Conservation (phyloP, 352 stramenopile genomes). For the Phytopythium montanum region DNA sequence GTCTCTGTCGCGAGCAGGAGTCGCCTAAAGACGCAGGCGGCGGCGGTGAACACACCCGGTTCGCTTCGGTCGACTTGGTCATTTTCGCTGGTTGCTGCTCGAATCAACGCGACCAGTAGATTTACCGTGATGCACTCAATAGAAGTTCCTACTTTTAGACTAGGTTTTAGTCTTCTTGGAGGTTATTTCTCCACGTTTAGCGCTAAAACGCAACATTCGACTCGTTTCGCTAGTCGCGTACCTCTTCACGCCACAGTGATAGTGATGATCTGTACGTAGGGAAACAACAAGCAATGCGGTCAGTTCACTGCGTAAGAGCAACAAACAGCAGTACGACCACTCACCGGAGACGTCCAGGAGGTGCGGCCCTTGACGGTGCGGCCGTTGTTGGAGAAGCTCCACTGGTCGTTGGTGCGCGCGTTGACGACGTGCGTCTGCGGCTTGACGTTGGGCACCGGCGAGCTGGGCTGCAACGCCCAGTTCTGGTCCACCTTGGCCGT, state of each 20-base stretch:
- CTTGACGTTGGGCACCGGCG: slow-evolving; percentile 37
- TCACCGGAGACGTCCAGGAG: slow-evolving; percentile 47
- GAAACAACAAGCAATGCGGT: too few species aligned
- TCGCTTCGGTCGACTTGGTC: slow-evolving; percentile 60
- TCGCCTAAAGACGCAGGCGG: neutral
- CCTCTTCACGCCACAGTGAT: slow-evolving; percentile 2
- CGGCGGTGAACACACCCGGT: slow-evolving; percentile 32
- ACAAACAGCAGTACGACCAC: neutral
- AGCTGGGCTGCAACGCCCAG: slow-evolving; percentile 41
- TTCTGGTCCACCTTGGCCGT: slow-evolving; percentile 62
- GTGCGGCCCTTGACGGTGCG: slow-evolving; percentile 45
- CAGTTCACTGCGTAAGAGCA: neutral
- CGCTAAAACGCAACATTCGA: neutral
- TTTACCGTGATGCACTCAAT: neutral
- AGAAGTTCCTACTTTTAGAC: neutral
- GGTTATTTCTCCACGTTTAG: neutral
- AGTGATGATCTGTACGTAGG: slow-evolving; percentile 3
- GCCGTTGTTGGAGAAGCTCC: slow-evolving; percentile 50
- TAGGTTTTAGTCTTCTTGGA: neutral
- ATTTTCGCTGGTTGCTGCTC: slow-evolving; percentile 10
- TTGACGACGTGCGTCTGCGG: slow-evolving; percentile 78
- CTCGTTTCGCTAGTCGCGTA: neutral
- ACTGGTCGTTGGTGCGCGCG: slow-evolving; percentile 54
- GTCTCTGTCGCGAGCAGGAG: neutral
- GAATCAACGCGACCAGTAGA: neutral